Conservation (phyloP, 352 stramenopile genomes). For the Phytopythium cucurbitacearum region DNA sequence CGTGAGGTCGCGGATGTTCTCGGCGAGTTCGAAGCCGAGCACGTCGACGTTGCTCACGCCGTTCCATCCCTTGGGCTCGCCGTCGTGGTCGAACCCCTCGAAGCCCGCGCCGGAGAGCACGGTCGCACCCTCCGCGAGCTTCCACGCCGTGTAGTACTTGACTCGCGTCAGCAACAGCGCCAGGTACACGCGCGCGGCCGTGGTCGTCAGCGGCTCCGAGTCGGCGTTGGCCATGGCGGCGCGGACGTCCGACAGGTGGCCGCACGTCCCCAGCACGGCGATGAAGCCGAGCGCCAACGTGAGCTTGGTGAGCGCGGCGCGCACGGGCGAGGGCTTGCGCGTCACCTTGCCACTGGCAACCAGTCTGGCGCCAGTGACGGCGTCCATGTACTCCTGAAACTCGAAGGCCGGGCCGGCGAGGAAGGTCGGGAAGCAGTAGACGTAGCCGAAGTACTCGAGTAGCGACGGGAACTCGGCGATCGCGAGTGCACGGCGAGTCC, state of each 20-base stretch:
- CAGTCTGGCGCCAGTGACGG: conserved; percentile 59
- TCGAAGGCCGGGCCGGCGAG: conserved; percentile 94
- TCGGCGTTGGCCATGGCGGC: conserved; percentile 18
- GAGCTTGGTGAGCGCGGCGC: conserved; percentile 50
- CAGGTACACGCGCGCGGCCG: conserved; percentile 79
- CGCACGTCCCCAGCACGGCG: conserved; percentile 33
- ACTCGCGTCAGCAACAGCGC: conserved; percentile 85
- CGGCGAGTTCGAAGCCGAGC: conserved; percentile 90
- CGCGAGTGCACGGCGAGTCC: conserved; percentile 34
- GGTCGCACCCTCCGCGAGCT: conserved; percentile 76
- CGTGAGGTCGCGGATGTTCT: conserved; percentile 86
- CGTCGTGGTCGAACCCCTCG: conserved; percentile 90
- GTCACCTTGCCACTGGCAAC: conserved; percentile 32
- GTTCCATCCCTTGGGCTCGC: conserved; percentile 88
- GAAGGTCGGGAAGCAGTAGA: conserved; percentile 96
- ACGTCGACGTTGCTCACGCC: conserved; percentile 96
- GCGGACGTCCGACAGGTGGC: conserved; percentile 21
- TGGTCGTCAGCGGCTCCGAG: conserved; percentile 45
- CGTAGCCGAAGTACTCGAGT: conserved; percentile 95
- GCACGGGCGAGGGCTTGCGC: conserved; percentile 27
- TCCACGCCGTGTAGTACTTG: conserved; percentile 98
- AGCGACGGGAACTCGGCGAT: conserved; percentile 83
- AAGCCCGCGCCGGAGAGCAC: conserved; percentile 88
- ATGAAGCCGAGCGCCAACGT: conserved; percentile 47
- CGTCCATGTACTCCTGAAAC: conserved; percentile 91